phyloP scores from a whole-genome alignment of 805 yeast species.

The Metschnikowia reukaufii region DNA sequence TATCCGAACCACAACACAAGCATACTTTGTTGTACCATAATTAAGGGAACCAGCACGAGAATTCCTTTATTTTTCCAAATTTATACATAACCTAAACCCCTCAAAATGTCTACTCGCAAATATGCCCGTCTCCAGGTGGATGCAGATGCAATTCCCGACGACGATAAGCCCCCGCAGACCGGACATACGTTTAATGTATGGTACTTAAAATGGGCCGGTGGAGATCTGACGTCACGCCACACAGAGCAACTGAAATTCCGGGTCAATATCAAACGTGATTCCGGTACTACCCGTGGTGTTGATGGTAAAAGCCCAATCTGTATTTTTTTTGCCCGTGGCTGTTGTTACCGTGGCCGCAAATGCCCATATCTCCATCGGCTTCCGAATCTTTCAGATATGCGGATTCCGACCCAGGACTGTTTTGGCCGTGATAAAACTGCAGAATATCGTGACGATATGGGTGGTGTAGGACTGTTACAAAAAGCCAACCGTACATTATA shows the following conservation, averaged over 20 bases:
- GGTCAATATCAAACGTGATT: conserved; percentile 59
- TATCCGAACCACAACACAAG: too few species aligned
- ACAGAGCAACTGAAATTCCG: conserved; percentile 55
- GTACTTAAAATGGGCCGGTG: conserved; percentile 86
- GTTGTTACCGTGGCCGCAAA: conserved; percentile 73
- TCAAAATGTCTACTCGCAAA: too few species aligned
- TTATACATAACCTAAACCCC: too few species aligned
- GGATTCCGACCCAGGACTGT: conserved; percentile 72
- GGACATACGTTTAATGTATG: conserved; percentile 84
- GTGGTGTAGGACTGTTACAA: conserved; percentile 84
- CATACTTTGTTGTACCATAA: too few species aligned
- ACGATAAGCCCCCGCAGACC: conserved; percentile 71
- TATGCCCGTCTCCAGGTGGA: conserved; percentile 78
- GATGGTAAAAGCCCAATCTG: conserved; percentile 57
- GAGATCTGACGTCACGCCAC: conserved; percentile 49
- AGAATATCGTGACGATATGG: conserved; percentile 87
- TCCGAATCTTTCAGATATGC: conserved; percentile 60
- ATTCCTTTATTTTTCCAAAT: too few species aligned
- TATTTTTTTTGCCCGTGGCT: conserved; percentile 83
- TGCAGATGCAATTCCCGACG: conserved; percentile 53
- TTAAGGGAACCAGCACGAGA: too few species aligned
- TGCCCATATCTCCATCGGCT: conserved; percentile 79
- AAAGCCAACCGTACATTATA: conserved; percentile 71
- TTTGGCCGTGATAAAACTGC: conserved; percentile 88
- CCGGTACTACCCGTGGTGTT: conserved; percentile 75